These are phyloP conservation scores for Pneumocystis carinii DNA, from an alignment of 1,139 yeast species.

Conservation along the genomic window DNA sequence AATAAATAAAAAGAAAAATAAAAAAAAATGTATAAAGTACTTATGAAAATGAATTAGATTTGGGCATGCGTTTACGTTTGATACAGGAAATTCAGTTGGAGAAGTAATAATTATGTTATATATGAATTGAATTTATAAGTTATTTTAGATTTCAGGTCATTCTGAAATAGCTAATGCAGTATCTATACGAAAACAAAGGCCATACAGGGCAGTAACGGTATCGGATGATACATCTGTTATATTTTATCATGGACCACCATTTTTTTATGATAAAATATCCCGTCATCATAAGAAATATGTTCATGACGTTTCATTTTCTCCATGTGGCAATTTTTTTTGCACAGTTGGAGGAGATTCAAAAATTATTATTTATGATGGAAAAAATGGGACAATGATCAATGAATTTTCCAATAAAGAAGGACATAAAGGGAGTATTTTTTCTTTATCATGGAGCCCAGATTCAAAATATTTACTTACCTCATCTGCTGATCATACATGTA, in stretches of 20 bases:
- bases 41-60: constrained; percentile 22
- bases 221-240: constrained; percentile 78
- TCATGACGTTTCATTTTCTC: constrained; percentile 69
- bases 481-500: constrained; percentile 67
- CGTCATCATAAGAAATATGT: constrained; percentile 66
- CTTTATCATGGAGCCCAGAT: constrained; percentile 54
- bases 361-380: constrained; percentile 71
- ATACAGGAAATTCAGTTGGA: constrained; percentile 88
- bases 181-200: constrained; percentile 73
- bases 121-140: no score
- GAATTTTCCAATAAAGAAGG: constrained; percentile 29
- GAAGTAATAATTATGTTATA: constrained; percentile 28
- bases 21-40: neutral
- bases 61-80: constrained; percentile 89
- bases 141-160: constrained; percentile 57
- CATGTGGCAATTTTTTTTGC: constrained; percentile 50
- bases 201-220: constrained; percentile 87
- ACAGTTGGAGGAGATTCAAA: constrained; percentile 77
- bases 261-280: constrained; percentile 60
- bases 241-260: constrained; percentile 85
- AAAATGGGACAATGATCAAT: constrained; percentile 57
- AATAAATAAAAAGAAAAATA: neutral
- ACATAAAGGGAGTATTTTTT: constrained; percentile 71
- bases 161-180: constrained; percentile 74
- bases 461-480: constrained; percentile 51